Conservation (phyloP, 768 basidiomycete species). For the Termitomyces sp. region DNA sequence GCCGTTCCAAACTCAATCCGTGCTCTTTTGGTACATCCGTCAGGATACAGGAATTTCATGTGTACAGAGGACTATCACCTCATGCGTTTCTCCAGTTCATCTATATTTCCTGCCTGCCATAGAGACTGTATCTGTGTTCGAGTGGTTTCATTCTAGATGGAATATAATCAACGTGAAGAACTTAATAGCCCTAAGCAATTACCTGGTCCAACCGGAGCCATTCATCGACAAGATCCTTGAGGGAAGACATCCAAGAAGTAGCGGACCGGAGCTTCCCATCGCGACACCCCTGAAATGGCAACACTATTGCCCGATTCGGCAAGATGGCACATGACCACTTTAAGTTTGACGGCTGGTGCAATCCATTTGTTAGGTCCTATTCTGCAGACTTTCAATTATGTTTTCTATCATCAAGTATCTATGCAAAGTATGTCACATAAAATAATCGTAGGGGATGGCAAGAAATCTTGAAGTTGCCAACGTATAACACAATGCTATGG, state of each 20-base stretch:
- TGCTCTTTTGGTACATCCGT: constrained; percentile 30
- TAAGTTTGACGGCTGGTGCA: no score
- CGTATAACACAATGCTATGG: background rate
- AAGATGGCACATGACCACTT: no score
- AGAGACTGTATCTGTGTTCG: constrained; percentile 45
- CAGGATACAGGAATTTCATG: background rate
- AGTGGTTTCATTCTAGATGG: constrained; percentile 45
- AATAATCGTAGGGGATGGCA: background rate
- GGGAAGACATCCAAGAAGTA: constrained; percentile 12
- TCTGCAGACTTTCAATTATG: background rate
- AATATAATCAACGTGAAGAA: background rate
- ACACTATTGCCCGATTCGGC: background rate
- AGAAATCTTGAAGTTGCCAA: background rate
- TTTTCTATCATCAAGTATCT: constrained; percentile 10
- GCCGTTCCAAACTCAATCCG: constrained; percentile 89
- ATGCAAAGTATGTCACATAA: constrained; percentile 13
- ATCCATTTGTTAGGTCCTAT: no score
- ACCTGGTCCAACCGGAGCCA: constrained; percentile 37
- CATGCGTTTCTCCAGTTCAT: constrained; percentile 55
- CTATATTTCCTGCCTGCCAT: constrained; percentile 34
- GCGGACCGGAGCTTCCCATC: background rate
- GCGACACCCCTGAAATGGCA: background rate
- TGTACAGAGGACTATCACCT: constrained; percentile 30
- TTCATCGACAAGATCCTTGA: constrained; percentile 36
- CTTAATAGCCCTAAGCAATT: background rate